Percentiles rank a stretch among this genome's conserved stretches.
phyloP scores from a whole-genome alignment of 805 yeast genomes.

The Starmerella lactis-condensi region DNA sequence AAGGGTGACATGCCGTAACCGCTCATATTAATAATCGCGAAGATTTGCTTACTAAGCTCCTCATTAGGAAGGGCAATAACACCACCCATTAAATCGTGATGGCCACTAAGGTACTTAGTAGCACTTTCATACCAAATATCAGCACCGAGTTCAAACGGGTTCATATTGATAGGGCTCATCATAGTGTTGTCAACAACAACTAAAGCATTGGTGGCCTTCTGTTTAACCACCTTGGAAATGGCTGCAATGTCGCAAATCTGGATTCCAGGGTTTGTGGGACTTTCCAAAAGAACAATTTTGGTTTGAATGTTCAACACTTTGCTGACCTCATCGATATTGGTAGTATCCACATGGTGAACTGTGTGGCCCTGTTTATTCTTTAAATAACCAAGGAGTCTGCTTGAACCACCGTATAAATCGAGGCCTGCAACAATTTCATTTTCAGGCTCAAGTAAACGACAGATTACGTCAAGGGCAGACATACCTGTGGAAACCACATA shows the following conservation, averaged over 20 bases:
- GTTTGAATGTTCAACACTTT: slow-evolving; percentile 38
- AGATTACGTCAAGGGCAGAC: slow-evolving; percentile 78
- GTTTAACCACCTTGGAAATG: slow-evolving; percentile 49
- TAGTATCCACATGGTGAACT: slow-evolving; percentile 66
- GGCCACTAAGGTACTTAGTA: slow-evolving; percentile 82
- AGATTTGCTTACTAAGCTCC: slow-evolving; percentile 48
- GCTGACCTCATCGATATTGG: slow-evolving; percentile 43
- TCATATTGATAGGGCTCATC: slow-evolving; percentile 81
- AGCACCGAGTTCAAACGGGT: slow-evolving; percentile 70
- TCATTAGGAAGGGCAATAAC: slow-evolving; percentile 52
- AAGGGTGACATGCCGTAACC: slow-evolving; percentile 88
- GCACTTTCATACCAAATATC: slow-evolving; percentile 90
- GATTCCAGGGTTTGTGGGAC: slow-evolving; percentile 86
- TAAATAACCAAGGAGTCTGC: slow-evolving; percentile 61
- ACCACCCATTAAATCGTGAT: slow-evolving; percentile 95
- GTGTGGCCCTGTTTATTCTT: slow-evolving; percentile 43
- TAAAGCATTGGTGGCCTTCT: slow-evolving; percentile 45
- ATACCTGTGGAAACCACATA: slow-evolving; percentile 80
- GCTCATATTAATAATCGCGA: slow-evolving; percentile 66
- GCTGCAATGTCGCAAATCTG: slow-evolving; percentile 65
- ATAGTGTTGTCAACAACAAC: slow-evolving; percentile 90
- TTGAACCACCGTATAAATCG: slow-evolving; percentile 87
- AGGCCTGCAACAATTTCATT: slow-evolving; percentile 88
- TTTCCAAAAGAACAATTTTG: slow-evolving; percentile 67
- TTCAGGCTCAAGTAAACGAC: slow-evolving; percentile 56